Evolutionary conservation across 1,284 basidiomycete species (phyloP).

Genomic region (Nidula niveotomentosa): DNA sequence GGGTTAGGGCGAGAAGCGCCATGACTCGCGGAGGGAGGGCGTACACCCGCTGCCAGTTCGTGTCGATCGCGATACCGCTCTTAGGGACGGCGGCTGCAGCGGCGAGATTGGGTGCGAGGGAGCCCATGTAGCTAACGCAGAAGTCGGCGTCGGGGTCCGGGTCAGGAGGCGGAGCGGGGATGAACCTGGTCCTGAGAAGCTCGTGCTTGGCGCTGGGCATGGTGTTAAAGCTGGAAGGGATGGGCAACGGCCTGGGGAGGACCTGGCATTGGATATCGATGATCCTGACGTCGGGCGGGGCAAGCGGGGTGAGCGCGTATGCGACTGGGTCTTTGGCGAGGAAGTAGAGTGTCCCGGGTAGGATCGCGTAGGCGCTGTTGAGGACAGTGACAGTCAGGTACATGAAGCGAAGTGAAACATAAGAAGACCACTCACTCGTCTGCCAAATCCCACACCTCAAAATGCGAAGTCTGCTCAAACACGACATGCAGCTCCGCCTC

Average conservation of each 20-base stretch:
- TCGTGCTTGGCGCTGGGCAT: no score
- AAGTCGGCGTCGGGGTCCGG: conserved; percentile 10
- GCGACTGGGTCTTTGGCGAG: conserved; percentile 17
- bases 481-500: conserved; percentile 21
- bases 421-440: conserved; percentile 21
- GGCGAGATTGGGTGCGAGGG: conserved; percentile 1
- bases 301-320: conserved; percentile 18
- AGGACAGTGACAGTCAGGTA: neutral
- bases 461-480: conserved; percentile 23
- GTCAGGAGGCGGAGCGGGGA: conserved; percentile 8
- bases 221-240: no score
- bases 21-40: no score
- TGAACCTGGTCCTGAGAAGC: neutral
- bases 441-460: conserved; percentile 26
- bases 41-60: neutral
- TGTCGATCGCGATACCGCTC: neutral
- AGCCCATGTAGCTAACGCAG: conserved; percentile 10
- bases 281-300: conserved; percentile 22
- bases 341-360: conserved; percentile 20
- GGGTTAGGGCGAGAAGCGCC: no score
- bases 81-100: conserved; percentile 2
- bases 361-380: conserved; percentile 14
- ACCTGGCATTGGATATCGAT: conserved; percentile 24
- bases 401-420: neutral
- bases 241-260: conserved; percentile 1